Evolutionary conservation across 805 yeast genomes (phyloP).

Genomic region (Cyberlindnera subsufficiens): DNA sequence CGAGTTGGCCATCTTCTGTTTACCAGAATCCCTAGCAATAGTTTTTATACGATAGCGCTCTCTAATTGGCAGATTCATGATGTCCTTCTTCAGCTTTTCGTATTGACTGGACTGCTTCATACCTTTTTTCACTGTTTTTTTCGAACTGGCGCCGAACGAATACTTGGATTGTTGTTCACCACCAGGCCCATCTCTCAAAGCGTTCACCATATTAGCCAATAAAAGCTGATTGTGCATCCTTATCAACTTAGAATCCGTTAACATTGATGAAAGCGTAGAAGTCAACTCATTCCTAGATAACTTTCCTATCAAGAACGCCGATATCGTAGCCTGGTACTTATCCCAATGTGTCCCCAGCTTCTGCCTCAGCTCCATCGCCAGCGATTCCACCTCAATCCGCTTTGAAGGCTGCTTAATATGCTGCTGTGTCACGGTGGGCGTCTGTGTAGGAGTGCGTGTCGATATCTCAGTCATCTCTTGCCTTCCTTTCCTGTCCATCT

Average conservation of each 20-base stretch:
- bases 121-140: conserved; percentile 40
- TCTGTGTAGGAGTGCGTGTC: conserved; percentile 9
- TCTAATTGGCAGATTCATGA: conserved; percentile 76
- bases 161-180: conserved; percentile 20
- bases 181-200: conserved; percentile 56
- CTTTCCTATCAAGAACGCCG: conserved; percentile 72
- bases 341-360: conserved; percentile 78
- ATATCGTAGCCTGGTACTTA: conserved; percentile 71
- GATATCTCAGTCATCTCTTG: background rate
- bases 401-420: conserved; percentile 4
- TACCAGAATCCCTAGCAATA: conserved; percentile 79
- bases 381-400: conserved; percentile 53
- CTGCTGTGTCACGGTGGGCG: conserved; percentile 12
- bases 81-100: conserved; percentile 77
- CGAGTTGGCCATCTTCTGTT: conserved; percentile 66
- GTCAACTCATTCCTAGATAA: conserved; percentile 72
- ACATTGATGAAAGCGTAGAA: conserved; percentile 47
- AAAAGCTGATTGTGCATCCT: conserved; percentile 79
- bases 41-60: conserved; percentile 82
- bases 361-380: conserved; percentile 69
- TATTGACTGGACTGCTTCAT: conserved; percentile 62
- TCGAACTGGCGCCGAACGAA: conserved; percentile 22
- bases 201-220: conserved; percentile 77
- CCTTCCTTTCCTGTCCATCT: background rate
- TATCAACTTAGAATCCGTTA: conserved; percentile 29